A percentile compares a stretch with the other conserved stretches of the same genome.
phyloP scores from a whole-genome alignment of 805 yeast genomes.

The Wilhelminamyces savonicus region DNA sequence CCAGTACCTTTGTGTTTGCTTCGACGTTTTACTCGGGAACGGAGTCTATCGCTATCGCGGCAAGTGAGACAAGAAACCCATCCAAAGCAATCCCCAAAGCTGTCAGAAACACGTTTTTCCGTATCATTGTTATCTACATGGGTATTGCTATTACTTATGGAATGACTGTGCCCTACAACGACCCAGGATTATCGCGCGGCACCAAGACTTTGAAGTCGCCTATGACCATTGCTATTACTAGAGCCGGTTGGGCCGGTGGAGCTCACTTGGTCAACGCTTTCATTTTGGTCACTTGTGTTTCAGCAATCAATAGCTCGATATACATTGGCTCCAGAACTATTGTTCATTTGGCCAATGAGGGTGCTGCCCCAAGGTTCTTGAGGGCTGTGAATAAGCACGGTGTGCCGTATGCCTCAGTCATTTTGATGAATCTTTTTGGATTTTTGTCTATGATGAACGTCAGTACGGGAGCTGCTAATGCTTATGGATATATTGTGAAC shows the following conservation, averaged over 20 bases:
- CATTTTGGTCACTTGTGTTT: constrained; percentile 55
- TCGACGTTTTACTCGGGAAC: constrained; percentile 56
- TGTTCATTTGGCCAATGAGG: constrained; percentile 56
- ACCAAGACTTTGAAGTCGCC: constrained; percentile 38
- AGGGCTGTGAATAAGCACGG: constrained; percentile 49
- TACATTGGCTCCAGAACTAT: constrained; percentile 66
- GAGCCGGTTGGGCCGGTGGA: constrained; percentile 39
- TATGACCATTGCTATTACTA: constrained; percentile 30
- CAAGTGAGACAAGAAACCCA: constrained; percentile 59
- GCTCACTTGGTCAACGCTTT: constrained; percentile 56
- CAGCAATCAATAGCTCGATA: constrained; percentile 65
- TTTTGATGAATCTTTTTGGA: constrained; percentile 48
- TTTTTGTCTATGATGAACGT: constrained; percentile 52
- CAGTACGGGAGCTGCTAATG: constrained; percentile 52
- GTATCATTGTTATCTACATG: constrained; percentile 48
- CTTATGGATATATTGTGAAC: constrained; percentile 55
- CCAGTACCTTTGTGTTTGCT: constrained; percentile 51
- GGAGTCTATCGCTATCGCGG: constrained; percentile 52
- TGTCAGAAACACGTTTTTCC: constrained; percentile 48
- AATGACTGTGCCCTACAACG: constrained; percentile 51
- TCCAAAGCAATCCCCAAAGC: constrained; percentile 52
- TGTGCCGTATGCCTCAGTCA: constrained; percentile 57
- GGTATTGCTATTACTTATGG: constrained; percentile 53
- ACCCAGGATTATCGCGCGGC: constrained; percentile 35
- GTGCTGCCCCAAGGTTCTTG: constrained; percentile 53